Evolutionary conservation across 768 basidiomycete genomes (phyloP).

Genomic region (Mycena belliarum): DNA sequence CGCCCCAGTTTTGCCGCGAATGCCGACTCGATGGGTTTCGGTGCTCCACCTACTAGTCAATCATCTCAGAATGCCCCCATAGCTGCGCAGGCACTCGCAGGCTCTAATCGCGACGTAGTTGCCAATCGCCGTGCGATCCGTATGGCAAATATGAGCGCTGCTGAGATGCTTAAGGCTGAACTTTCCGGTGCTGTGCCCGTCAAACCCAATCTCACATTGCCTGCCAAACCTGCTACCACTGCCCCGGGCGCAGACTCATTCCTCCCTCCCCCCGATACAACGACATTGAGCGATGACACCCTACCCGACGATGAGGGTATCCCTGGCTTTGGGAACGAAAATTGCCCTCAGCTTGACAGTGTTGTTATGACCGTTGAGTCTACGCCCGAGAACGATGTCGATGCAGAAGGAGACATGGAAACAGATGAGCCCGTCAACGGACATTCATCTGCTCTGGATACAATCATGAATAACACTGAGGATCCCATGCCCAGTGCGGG

Average conservation of each 20-base stretch:
- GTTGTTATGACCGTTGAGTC: conserved; percentile 10
- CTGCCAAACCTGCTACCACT: conserved; percentile 36
- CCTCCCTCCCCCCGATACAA: conserved; percentile 25
- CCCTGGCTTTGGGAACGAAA: conserved; percentile 39
- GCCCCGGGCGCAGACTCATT: conserved; percentile 29
- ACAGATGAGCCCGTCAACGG: conserved; percentile 22
- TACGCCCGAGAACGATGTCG: conserved; percentile 2
- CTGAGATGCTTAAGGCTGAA: conserved; percentile 91
- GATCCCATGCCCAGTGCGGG: conserved; percentile 8
- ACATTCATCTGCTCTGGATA: conserved; percentile 24
- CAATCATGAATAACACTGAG: conserved; percentile 17
- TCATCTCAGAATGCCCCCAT: conserved; percentile 57
- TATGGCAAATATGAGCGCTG: conserved; percentile 96
- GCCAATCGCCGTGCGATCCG: conserved; percentile 88
- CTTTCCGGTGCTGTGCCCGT: conserved; percentile 60
- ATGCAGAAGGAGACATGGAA: conserved; percentile 33
- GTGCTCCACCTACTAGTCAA: conserved; percentile 59
- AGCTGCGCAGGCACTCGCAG: conserved; percentile 74
- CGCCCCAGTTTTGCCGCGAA: conserved; percentile 73
- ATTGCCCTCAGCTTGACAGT: background rate
- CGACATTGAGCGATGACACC: conserved; percentile 30
- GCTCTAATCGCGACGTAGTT: conserved; percentile 89
- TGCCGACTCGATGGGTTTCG: conserved; percentile 77
- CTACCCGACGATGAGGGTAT: conserved; percentile 30
- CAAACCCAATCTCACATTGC: conserved; percentile 41